A percentile compares a stretch with the other conserved stretches of the same genome.
Evolutionary conservation across 805 yeast species (phyloP).

Genomic region (Allodekkera sacchari): DNA sequence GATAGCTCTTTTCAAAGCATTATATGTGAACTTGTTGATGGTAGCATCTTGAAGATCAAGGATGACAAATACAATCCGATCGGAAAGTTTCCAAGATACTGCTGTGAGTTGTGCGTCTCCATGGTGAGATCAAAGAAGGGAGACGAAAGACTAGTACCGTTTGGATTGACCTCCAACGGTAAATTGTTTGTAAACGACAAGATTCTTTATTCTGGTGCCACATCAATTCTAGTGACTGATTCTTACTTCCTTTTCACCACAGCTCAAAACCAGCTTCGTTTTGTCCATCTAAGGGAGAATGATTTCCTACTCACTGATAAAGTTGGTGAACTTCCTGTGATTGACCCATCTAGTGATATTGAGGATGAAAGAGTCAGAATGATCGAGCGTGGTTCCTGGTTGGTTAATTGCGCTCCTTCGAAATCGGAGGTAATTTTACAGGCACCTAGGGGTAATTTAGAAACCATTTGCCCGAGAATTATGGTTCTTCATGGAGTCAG

Average conservation of each 20-base stretch:
- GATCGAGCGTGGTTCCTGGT: slow-evolving; percentile 85
- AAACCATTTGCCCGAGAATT: slow-evolving; percentile 87
- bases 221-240: slow-evolving; percentile 70
- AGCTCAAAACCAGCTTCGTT: slow-evolving; percentile 75
- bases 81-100: slow-evolving; percentile 58
- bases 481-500: slow-evolving; percentile 85
- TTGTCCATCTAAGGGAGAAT: slow-evolving; percentile 51
- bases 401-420: slow-evolving; percentile 76
- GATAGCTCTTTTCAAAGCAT: too few species aligned
- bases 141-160: slow-evolving; percentile 22
- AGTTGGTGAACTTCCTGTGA: slow-evolving; percentile 7
- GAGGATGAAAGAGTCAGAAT: slow-evolving; percentile 79
- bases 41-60: slow-evolving; percentile 39
- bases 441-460: slow-evolving; percentile 94
- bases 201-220: slow-evolving; percentile 63
- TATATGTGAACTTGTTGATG: slow-evolving; percentile 57
- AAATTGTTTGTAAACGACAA: slow-evolving; percentile 57
- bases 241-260: slow-evolving; percentile 75
- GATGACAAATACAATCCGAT: slow-evolving; percentile 13
- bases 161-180: slow-evolving; percentile 74
- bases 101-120: slow-evolving; percentile 48
- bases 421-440: slow-evolving; percentile 77
- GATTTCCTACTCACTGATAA: slow-evolving; percentile 13
- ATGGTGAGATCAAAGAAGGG: slow-evolving; percentile 14
- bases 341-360: slow-evolving; percentile 9